Evolutionary conservation across 306 rosid genomes (phyloP).

Genomic region (Mimosa pudica): DNA sequence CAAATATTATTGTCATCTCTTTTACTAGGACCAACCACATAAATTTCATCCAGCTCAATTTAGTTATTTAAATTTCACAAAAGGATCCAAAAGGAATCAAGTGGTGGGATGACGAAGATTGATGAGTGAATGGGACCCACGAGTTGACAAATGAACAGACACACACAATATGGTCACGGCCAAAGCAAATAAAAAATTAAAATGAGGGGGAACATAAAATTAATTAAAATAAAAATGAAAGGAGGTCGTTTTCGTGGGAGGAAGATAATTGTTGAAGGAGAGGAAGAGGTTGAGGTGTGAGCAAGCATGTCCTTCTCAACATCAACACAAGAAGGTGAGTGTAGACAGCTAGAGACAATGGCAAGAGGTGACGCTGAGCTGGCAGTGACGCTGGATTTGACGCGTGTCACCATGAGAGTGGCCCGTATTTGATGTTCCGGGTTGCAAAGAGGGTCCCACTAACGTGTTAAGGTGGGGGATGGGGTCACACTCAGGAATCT

Average conservation of each 20-base stretch:
- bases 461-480: not conserved
- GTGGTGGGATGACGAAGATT: not conserved
- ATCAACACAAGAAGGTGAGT: not conserved
- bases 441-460: slow-evolving; percentile 38
- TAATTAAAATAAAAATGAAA: not conserved
- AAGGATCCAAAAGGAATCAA: not conserved
- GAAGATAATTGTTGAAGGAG: not conserved
- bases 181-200: not conserved
- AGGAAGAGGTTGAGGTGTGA: not conserved
- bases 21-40: not conserved
- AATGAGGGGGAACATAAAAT: too few species aligned
- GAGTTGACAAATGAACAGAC: slow-evolving; percentile 9
- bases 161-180: not conserved
- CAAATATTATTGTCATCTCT: not conserved
- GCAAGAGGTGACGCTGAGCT: slow-evolving; percentile 22
- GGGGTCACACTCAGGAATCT: slow-evolving; percentile 52
- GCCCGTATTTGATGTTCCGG: not conserved
- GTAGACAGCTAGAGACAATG: slow-evolving; percentile 23
- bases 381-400: not conserved
- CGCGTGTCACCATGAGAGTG: slow-evolving; percentile 36
- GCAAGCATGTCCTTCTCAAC: not conserved
- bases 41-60: not conserved
- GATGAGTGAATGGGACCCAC: not conserved
- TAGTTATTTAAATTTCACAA: not conserved
- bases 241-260: not conserved